phyloP scores from a whole-genome alignment of 2,329 filamentous ascomycete species.

The Diaporthe sp. region DNA sequence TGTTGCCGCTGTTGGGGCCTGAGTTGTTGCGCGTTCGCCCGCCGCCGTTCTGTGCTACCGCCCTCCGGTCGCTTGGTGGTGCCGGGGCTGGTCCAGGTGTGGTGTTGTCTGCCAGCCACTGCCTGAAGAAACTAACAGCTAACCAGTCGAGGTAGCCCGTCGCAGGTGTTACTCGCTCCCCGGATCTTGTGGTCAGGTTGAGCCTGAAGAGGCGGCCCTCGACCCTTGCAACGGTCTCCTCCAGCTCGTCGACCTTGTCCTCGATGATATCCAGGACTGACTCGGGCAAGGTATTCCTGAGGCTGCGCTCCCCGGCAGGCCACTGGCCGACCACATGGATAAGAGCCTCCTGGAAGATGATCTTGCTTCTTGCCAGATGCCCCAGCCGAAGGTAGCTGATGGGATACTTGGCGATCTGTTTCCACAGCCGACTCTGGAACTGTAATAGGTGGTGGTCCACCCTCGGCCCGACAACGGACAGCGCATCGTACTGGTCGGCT shows the following conservation, averaged over 20 bases:
- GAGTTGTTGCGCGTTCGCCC: conserved; percentile 7
- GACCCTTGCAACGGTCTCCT: conserved; percentile 81
- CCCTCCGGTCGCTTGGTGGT: conserved; percentile 36
- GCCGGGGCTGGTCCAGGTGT: conserved; percentile 68
- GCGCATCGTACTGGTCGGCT: conserved; percentile 94
- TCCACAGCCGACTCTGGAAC: conserved; percentile 91
- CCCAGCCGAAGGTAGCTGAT: conserved; percentile 91
- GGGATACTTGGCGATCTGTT: conserved; percentile 96
- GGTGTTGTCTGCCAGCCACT: conserved; percentile 93
- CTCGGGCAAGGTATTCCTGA: conserved; percentile 79
- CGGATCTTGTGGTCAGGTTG: conserved; percentile 79
- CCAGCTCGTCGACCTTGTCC: conserved; percentile 93
- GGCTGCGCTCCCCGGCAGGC: conserved; percentile 82
- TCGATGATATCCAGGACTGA: conserved; percentile 89
- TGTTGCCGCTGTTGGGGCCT: conserved; percentile 43
- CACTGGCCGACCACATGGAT: conserved; percentile 96
- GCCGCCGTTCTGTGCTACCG: conserved; percentile 32
- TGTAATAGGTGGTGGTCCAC: conserved; percentile 94
- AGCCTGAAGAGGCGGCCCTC: conserved; percentile 87
- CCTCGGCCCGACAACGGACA: conserved; percentile 86
- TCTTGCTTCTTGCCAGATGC: conserved; percentile 83
- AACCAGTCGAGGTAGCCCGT: conserved; percentile 92
- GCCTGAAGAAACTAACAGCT: conserved; percentile 85
- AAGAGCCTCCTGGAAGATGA: conserved; percentile 87
- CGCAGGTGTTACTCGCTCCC: conserved; percentile 83